Evolutionary conservation across 2,329 filamentous ascomycete species (phyloP).

Genomic region (Elsinoe arachidis): DNA sequence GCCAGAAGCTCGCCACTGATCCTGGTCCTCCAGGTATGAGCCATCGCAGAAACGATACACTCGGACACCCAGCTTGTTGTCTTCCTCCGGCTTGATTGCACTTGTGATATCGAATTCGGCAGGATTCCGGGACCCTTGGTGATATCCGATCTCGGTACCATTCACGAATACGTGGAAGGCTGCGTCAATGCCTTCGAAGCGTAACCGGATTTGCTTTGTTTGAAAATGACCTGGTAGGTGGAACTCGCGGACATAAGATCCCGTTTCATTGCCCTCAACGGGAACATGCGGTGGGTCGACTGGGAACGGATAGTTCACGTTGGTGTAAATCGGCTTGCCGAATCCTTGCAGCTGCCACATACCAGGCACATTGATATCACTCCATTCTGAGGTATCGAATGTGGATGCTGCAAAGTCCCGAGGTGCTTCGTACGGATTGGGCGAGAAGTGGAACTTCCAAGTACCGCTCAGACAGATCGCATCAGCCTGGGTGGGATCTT

Average conservation of each 20-base stretch:
- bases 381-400: conserved; percentile 38
- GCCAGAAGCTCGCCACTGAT: conserved; percentile 27
- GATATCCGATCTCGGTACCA: conserved; percentile 55
- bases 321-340: conserved; percentile 60
- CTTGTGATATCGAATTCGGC: conserved; percentile 60
- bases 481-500: conserved; percentile 27
- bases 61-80: conserved; percentile 52
- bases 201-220: conserved; percentile 49
- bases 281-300: conserved; percentile 56
- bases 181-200: conserved; percentile 65
- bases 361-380: conserved; percentile 50
- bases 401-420: conserved; percentile 26
- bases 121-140: conserved; percentile 59
- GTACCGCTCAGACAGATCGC: conserved; percentile 22
- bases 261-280: conserved; percentile 52
- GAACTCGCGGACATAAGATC: conserved; percentile 52
- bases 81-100: conserved; percentile 32
- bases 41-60: conserved; percentile 65
- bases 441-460: conserved; percentile 34
- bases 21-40: conserved; percentile 58
- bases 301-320: conserved; percentile 57
- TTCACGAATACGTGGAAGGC: conserved; percentile 64
- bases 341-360: conserved; percentile 63
- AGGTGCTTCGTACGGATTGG: conserved; percentile 29
- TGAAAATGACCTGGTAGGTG: conserved; percentile 38